phyloP scores from a whole-genome alignment of 2,329 filamentous ascomycete species.

The Microdochium bolleyi region DNA sequence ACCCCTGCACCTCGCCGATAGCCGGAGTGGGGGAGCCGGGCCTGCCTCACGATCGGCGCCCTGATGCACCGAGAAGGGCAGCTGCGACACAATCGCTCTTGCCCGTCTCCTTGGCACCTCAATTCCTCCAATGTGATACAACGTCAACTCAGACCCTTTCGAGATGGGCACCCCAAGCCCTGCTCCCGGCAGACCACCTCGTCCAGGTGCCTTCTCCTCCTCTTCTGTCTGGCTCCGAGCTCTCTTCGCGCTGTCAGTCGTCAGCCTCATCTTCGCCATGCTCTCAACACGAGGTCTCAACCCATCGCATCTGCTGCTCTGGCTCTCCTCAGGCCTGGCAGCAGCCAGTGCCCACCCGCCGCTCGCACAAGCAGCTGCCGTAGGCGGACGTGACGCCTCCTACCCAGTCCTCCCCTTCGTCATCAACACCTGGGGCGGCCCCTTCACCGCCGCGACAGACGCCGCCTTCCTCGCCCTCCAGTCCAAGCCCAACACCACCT shows the following conservation, averaged over 20 bases:
- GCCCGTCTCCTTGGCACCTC: too few species aligned
- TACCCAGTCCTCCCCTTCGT: constrained; percentile 36
- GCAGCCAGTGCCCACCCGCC: not conserved
- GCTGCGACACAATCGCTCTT: too few species aligned
- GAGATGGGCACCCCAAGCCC: too few species aligned
- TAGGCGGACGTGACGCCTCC: not conserved
- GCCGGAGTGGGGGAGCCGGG: too few species aligned
- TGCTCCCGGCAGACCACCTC: too few species aligned
- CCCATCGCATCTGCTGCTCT: not conserved
- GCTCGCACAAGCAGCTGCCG: too few species aligned
- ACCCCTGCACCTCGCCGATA: too few species aligned
- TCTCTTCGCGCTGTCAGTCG: not conserved
- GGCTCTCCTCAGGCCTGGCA: not conserved
- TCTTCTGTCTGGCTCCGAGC: not conserved
- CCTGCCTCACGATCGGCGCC: too few species aligned
- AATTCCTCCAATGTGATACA: too few species aligned
- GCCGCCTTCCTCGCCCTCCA: constrained; percentile 34
- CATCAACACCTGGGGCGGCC: constrained; percentile 47
- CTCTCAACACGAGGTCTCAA: not conserved
- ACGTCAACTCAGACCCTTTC: too few species aligned
- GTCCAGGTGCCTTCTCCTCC: too few species aligned
- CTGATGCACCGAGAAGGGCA: too few species aligned
- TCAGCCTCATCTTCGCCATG: not conserved
- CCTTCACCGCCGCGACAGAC: constrained; percentile 43
- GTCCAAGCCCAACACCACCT: constrained; percentile 10